Conservation (phyloP, 2,329 filamentous ascomycete species). For the Microsporum ferrugineum region DNA sequence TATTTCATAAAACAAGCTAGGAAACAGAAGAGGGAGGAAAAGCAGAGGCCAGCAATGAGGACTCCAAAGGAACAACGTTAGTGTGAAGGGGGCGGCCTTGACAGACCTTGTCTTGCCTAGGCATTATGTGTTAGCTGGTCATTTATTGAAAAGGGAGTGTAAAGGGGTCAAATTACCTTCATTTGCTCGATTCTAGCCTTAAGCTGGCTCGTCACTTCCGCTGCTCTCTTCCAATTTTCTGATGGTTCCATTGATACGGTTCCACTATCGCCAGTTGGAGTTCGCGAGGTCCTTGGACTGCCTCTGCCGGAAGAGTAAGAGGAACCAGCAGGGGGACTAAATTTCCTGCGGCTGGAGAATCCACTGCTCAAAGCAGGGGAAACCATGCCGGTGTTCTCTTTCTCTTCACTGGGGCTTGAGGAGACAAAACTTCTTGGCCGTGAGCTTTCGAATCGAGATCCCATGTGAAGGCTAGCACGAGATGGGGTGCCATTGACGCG, state of each 20-base stretch:
- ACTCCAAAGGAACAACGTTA: conserved; percentile 1
- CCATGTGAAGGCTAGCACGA: conserved; percentile 28
- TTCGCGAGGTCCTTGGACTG: conserved; percentile 23
- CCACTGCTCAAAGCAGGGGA: conserved; percentile 25
- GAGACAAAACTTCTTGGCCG: conserved; percentile 34
- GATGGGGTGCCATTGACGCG: conserved; percentile 16
- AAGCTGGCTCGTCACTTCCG: conserved; percentile 92
- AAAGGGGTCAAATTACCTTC: conserved; percentile 48
- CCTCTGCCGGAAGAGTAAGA: conserved; percentile 25
- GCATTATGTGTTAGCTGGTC: background rate
- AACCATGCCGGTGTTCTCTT: conserved; percentile 56
- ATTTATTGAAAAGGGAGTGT: background rate
- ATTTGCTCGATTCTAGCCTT: conserved; percentile 98
- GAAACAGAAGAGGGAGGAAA: background rate
- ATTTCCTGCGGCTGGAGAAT: conserved; percentile 31
- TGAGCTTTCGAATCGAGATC: conserved; percentile 30
- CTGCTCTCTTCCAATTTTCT: conserved; percentile 94
- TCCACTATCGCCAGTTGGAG: conserved; percentile 16
- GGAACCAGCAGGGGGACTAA: conserved; percentile 33
- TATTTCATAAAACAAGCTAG: conserved; percentile 6
- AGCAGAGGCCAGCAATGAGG: background rate
- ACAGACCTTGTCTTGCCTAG: conserved; percentile 36
- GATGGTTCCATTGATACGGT: conserved; percentile 44
- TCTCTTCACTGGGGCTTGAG: conserved; percentile 57
- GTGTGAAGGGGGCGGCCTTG: conserved; percentile 23